Evolutionary conservation across 306 rosid species (phyloP).

Genomic region (Purshia tridentata): DNA sequence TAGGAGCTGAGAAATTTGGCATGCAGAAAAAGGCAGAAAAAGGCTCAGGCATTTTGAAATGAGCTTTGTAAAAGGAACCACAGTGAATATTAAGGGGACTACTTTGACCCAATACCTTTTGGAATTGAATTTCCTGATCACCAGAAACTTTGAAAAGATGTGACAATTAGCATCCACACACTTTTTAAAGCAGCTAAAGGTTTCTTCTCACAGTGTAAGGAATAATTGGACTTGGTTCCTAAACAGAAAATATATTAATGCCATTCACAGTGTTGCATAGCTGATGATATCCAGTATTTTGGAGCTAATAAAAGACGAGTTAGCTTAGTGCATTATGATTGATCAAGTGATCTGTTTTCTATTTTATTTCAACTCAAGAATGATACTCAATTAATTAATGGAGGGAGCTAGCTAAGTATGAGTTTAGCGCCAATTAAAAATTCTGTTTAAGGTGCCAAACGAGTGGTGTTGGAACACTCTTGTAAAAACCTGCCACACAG

Average conservation of each 20-base stretch:
- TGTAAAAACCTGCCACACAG: background rate
- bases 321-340: background rate
- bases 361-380: conserved; percentile 22
- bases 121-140: conserved; percentile 42
- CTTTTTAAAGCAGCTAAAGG: conserved; percentile 53
- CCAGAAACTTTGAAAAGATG: conserved; percentile 49
- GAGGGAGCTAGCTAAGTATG: conserved; percentile 3
- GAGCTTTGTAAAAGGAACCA: conserved; percentile 40
- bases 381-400: conserved; percentile 33
- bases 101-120: conserved; percentile 48
- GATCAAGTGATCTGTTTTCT: background rate
- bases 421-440: conserved; percentile 24
- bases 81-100: conserved; percentile 21
- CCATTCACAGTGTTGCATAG: conserved; percentile 20
- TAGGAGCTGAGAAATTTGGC: conserved; percentile 17
- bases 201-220: conserved; percentile 36
- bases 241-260: conserved; percentile 23
- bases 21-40: conserved; percentile 29
- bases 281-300: conserved; percentile 27
- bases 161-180: conserved; percentile 53
- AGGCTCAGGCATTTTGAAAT: conserved; percentile 32
- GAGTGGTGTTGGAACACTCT: conserved; percentile 31
- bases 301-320: conserved; percentile 29
- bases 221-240: conserved; percentile 60
- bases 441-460: conserved; percentile 28